Evolutionary conservation across 225 moss, liverwort and hornwort species (phyloP).

Genomic region (Polytrichum formosum): DNA sequence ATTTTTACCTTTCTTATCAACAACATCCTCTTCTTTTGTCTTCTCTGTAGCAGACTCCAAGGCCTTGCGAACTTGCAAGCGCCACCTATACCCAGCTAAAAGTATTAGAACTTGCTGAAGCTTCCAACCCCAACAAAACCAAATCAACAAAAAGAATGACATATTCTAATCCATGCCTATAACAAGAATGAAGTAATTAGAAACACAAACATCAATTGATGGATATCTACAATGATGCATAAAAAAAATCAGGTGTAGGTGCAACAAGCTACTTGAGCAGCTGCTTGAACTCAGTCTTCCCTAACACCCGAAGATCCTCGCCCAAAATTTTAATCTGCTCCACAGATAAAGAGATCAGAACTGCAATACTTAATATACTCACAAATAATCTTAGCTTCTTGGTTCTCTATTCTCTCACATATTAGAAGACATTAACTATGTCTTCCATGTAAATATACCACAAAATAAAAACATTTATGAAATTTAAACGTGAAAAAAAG

Average conservation of each 20-base stretch:
- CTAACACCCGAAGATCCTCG: slow-evolving; percentile 87
- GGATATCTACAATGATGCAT: background rate
- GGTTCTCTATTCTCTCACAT: too few relatives aligned
- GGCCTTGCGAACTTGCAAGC: slow-evolving; percentile 76
- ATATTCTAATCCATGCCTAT: background rate
- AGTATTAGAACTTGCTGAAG: too few relatives aligned
- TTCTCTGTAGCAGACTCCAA: slow-evolving; percentile 51
- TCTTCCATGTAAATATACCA: too few relatives aligned
- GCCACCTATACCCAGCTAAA: slow-evolving; percentile 59
- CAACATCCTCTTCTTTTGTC: slow-evolving; percentile 26
- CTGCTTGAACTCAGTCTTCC: slow-evolving; percentile 96
- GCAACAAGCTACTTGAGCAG: slow-evolving; percentile 66
- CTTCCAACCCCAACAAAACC: too few relatives aligned
- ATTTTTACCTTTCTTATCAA: slow-evolving; percentile 25
- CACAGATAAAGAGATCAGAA: background rate
- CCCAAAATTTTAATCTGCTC: slow-evolving; percentile 76
- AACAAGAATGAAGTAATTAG: background rate
- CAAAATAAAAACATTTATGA: too few relatives aligned
- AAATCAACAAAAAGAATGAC: background rate
- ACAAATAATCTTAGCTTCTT: too few relatives aligned
- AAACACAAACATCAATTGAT: background rate
- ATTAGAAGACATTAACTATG: too few relatives aligned
- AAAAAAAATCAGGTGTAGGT: background rate
- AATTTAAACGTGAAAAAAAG: background rate
- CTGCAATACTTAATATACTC: background rate